Evolutionary conservation across 495 filamentous ascomycete species (phyloP).

Genomic region (Aspergillus egyptiacus): DNA sequence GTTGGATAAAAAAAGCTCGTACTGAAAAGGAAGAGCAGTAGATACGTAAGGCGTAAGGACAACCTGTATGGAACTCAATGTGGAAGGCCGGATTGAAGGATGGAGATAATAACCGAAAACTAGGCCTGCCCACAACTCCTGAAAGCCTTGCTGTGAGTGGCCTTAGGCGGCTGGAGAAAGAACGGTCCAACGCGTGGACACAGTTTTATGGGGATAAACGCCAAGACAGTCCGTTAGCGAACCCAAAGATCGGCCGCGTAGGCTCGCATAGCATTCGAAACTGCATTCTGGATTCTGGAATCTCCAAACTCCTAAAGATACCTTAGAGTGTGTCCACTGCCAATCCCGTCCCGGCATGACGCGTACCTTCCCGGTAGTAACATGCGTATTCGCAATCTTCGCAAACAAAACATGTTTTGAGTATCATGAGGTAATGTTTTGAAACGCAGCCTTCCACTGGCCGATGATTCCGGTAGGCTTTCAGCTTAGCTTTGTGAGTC

Average conservation of each 20-base stretch:
- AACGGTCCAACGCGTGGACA: constrained; percentile 1
- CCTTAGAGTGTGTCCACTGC: constrained; percentile 1
- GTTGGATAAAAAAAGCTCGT: too few species aligned
- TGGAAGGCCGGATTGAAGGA: constrained; percentile 4
- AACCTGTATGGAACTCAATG: too few species aligned
- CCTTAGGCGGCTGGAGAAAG: constrained; percentile 3
- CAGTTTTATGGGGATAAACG: constrained; percentile 2
- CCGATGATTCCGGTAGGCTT: too few species aligned
- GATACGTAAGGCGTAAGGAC: neutral
- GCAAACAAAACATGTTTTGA: constrained; percentile 7
- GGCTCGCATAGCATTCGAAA: constrained; percentile 1
- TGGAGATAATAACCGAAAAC: constrained; percentile 3
- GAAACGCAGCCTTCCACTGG: constrained; percentile 9
- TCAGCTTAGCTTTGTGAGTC: too few species aligned
- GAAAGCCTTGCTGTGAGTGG: neutral
- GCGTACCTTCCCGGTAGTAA: constrained; percentile 4
- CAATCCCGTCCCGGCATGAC: constrained; percentile 3
- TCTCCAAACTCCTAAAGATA: too few species aligned
- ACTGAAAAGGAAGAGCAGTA: neutral
- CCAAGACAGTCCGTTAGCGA: constrained; percentile 17
- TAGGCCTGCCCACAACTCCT: neutral
- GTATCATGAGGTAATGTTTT: neutral
- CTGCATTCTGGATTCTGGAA: neutral
- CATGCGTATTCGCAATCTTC: constrained; percentile 1
- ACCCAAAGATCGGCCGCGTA: constrained; percentile 21